Conservation (phyloP, 441 rosid species). For the Gossypium trilobum region DNA sequence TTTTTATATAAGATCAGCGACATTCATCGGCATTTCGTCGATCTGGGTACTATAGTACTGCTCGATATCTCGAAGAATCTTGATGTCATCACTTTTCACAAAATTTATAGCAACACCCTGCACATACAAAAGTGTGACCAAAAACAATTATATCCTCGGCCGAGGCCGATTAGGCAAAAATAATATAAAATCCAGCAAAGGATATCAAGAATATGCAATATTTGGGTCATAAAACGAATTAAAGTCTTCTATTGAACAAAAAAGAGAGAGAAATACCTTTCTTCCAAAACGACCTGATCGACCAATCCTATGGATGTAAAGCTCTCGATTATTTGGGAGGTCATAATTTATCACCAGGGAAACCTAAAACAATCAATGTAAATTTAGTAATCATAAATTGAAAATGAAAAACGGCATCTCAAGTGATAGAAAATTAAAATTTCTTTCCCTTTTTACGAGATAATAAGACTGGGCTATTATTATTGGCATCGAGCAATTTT, state of each 20-base stretch:
- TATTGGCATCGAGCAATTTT: too few relatives aligned
- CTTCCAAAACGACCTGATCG: conserved; percentile 74
- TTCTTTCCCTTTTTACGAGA: too few relatives aligned
- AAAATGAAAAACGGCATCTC: not conserved
- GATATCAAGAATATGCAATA: not conserved
- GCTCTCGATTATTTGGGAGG: conserved; percentile 92
- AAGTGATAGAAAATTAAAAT: not conserved
- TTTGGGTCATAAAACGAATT: too few relatives aligned
- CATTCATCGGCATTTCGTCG: conserved; percentile 96
- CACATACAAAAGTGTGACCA: not conserved
- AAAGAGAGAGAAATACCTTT: not conserved
- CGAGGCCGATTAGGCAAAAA: not conserved
- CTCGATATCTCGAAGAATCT: conserved; percentile 89
- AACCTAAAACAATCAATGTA: conserved; percentile 33
- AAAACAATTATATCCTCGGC: not conserved
- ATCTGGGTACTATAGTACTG: conserved; percentile 97
- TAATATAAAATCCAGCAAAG: not conserved
- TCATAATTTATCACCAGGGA: conserved; percentile 90
- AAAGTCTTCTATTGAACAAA: too few relatives aligned
- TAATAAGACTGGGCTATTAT: too few relatives aligned
- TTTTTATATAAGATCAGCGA: conserved; percentile 65
- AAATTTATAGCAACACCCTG: conserved; percentile 97
- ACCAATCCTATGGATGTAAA: conserved; percentile 86
- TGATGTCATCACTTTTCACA: conserved; percentile 82
- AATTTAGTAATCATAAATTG: not conserved